phyloP scores from a whole-genome alignment of 176 grass and related monocot species.

The Phoenix dactylifera region DNA sequence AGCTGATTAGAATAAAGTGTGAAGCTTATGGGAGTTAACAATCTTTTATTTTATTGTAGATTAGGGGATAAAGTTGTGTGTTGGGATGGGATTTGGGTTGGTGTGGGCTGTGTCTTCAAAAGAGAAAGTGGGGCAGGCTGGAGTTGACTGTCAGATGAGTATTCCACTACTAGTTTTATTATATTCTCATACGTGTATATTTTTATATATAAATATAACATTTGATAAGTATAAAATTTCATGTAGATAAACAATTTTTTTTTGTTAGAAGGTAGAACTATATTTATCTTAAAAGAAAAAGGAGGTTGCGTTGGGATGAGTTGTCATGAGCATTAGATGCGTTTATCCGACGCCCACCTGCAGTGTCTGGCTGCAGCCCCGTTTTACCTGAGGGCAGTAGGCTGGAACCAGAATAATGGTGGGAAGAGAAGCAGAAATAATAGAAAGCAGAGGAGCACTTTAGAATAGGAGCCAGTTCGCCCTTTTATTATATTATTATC shows the following conservation, averaged over 20 bases:
- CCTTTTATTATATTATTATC: conserved; percentile 6
- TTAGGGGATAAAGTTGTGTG: too few species aligned
- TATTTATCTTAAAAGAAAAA: conserved; percentile 12
- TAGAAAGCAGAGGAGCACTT: background rate
- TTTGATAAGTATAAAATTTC: too few species aligned
- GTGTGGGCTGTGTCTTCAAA: background rate
- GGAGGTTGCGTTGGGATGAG: conserved; percentile 45
- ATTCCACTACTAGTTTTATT: background rate
- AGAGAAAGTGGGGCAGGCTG: conserved; percentile 12
- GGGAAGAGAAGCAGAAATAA: background rate
- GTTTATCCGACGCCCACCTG: conserved; percentile 50
- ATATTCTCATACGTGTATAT: too few species aligned
- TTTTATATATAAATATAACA: too few species aligned
- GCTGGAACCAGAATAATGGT: background rate
- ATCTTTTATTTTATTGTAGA: too few species aligned
- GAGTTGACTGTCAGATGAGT: conserved; percentile 24
- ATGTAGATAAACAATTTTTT: too few species aligned
- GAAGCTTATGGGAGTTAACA: too few species aligned
- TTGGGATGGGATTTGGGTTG: background rate
- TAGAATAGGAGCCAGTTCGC: too few species aligned
- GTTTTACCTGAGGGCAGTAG: conserved; percentile 6
- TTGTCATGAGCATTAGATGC: conserved; percentile 91
- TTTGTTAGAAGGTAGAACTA: too few species aligned
- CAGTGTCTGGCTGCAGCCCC: conserved; percentile 27
- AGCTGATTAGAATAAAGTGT: too few species aligned